Conservation (phyloP, 352 stramenopile species). For the Pythium graminicola region DNA sequence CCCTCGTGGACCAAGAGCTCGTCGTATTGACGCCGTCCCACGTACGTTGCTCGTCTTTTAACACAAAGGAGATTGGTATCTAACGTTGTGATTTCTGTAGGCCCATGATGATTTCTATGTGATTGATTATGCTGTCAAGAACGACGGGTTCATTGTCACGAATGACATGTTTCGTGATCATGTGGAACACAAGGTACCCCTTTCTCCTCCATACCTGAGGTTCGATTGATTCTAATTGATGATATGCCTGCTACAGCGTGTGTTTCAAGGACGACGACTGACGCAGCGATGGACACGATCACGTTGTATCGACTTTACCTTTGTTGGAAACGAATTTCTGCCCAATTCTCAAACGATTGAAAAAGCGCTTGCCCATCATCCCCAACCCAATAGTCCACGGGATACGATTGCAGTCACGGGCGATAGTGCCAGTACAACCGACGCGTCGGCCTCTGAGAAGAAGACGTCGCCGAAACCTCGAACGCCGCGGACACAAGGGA, state of each 20-base stretch:
- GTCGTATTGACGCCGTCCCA: constrained; percentile 77
- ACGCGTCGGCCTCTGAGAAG: neutral
- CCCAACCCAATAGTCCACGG: constrained; percentile 3
- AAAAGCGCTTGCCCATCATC: constrained; percentile 37
- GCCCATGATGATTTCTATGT: constrained; percentile 89
- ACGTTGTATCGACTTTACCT: constrained; percentile 86
- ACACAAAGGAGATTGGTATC: too few relatives aligned
- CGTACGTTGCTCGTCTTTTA: constrained; percentile 8
- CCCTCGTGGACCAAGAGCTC: constrained; percentile 53
- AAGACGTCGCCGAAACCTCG: constrained; percentile 1
- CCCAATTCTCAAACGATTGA: constrained; percentile 84
- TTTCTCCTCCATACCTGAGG: too few relatives aligned
- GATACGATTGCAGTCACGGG: constrained; percentile 4
- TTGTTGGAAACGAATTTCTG: constrained; percentile 85
- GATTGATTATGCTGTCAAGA: constrained; percentile 87
- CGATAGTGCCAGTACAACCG: neutral
- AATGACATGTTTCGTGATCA: constrained; percentile 93
- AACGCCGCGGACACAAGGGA: neutral
- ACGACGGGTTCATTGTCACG: constrained; percentile 85
- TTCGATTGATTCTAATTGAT: too few relatives aligned
- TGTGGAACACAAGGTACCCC: constrained; percentile 60
- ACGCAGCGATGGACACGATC: constrained; percentile 53
- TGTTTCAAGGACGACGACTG: constrained; percentile 59
- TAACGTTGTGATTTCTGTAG: constrained; percentile 24
- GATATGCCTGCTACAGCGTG: too few relatives aligned